Percentiles rank a stretch among this genome's conserved stretches.
Evolutionary conservation across 2,329 filamentous ascomycete species (phyloP).

Genomic region (Rutstroemia sydowiana): DNA sequence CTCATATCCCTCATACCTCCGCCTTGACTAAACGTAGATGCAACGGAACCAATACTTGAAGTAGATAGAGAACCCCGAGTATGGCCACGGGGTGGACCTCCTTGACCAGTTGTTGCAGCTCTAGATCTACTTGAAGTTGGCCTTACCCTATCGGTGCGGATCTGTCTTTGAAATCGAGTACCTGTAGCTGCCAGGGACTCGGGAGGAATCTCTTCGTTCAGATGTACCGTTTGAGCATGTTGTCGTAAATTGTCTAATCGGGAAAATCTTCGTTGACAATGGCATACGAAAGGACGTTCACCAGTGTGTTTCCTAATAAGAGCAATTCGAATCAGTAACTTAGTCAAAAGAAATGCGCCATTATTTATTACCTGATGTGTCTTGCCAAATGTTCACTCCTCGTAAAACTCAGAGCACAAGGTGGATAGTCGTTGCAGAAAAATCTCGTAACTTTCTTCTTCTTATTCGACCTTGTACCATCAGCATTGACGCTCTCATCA

Average conservation of each 20-base stretch:
- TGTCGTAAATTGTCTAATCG: constrained; percentile 91
- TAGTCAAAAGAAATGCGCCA: background rate
- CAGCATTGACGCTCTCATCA: constrained; percentile 54
- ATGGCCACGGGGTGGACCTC: constrained; percentile 68
- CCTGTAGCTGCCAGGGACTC: constrained; percentile 91
- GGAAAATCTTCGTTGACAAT: constrained; percentile 89
- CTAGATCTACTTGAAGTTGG: constrained; percentile 66
- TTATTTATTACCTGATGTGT: constrained; percentile 68
- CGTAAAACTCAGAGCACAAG: constrained; percentile 91
- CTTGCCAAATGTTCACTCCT: constrained; percentile 90
- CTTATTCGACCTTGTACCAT: constrained; percentile 66
- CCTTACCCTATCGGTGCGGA: constrained; percentile 77
- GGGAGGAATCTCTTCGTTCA: constrained; percentile 92
- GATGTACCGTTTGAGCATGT: constrained; percentile 94
- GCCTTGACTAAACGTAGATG: constrained; percentile 41
- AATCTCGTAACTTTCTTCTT: constrained; percentile 97
- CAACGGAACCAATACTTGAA: constrained; percentile 74
- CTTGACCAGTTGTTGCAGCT: constrained; percentile 67
- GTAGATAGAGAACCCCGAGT: constrained; percentile 75
- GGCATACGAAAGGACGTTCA: constrained; percentile 92
- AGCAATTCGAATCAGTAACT: constrained; percentile 14
- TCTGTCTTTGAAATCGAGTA: constrained; percentile 85
- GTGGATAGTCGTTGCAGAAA: constrained; percentile 91
- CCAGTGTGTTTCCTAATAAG: constrained; percentile 81
- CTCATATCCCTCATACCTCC: constrained; percentile 64